Evolutionary conservation across 352 stramenopile species (phyloP).

Genomic region (Phytophthora tubulina): DNA sequence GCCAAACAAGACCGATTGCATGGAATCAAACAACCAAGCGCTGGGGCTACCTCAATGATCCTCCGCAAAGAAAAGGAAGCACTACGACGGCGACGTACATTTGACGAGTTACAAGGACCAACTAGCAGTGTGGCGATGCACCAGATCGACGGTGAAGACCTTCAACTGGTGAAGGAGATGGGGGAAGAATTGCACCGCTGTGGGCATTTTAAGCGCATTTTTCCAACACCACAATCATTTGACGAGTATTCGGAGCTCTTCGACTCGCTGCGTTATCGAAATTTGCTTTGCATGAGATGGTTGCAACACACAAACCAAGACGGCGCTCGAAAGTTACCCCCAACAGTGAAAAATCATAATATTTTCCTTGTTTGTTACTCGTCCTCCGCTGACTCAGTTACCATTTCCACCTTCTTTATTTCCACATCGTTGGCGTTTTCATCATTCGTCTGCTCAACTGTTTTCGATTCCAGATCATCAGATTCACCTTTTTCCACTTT

Average conservation of each 20-base stretch:
- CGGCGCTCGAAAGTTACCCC: constrained; percentile 18
- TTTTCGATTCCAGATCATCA: background rate
- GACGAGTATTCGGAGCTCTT: constrained; percentile 67
- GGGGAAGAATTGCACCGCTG: constrained; percentile 70
- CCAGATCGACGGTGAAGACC: constrained; percentile 69
- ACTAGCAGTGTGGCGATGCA: constrained; percentile 19
- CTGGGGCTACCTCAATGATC: constrained; percentile 6
- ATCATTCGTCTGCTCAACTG: constrained; percentile 12
- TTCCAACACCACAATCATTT: constrained; percentile 65
- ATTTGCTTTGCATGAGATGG: constrained; percentile 71
- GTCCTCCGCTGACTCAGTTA: background rate
- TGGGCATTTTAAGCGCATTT: constrained; percentile 82
- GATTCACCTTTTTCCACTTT: constrained; percentile 1
- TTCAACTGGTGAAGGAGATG: constrained; percentile 63
- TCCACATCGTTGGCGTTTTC: background rate
- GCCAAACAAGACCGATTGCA: constrained; percentile 62
- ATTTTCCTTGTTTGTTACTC: constrained; percentile 45
- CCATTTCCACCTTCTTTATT: background rate
- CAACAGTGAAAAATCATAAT: constrained; percentile 47
- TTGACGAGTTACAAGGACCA: constrained; percentile 48
- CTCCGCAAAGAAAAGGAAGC: constrained; percentile 30
- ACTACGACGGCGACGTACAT: constrained; percentile 34
- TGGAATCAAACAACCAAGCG: constrained; percentile 39
- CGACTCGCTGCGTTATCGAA: constrained; percentile 63
- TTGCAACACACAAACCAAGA: constrained; percentile 45